These are phyloP conservation scores for Kernera saxatilis DNA, from an alignment of 345 rosid genomes.

Conservation along the genomic window DNA sequence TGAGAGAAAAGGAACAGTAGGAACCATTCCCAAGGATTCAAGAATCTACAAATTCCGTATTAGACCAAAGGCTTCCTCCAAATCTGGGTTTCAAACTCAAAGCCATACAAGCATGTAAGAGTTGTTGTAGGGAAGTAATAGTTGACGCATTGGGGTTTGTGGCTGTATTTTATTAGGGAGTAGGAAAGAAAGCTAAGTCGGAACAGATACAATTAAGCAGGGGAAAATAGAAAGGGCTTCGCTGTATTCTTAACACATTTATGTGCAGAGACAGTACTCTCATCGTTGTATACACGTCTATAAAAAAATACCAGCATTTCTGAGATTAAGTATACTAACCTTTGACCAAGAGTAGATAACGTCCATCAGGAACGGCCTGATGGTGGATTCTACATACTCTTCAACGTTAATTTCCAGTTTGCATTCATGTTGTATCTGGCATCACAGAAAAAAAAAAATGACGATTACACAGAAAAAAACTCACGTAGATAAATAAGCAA, in stretches of 20 bases:
- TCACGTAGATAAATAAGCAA: not conserved
- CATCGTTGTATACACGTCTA: not conserved
- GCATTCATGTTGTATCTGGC: conserved; percentile 96
- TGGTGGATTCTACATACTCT: conserved; percentile 94
- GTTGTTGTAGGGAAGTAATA: too few species aligned
- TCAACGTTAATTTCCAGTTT: conserved; percentile 83
- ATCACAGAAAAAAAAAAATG: not conserved
- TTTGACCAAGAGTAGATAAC: conserved; percentile 96
- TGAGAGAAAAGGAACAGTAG: too few species aligned
- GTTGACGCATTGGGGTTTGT: too few species aligned
- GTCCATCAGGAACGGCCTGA: conserved; percentile 90
- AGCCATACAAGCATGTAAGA: too few species aligned
- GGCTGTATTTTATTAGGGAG: too few species aligned
- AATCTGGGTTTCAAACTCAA: too few species aligned
- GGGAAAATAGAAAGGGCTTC: too few species aligned
- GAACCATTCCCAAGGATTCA: too few species aligned
- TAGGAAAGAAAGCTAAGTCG: too few species aligned
- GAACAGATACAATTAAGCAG: too few species aligned
- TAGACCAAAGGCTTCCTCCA: too few species aligned
- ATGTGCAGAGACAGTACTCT: not conserved
- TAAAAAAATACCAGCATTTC: not conserved
- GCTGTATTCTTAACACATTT: not conserved
- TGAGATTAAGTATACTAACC: conserved; percentile 43
- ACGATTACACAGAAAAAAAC: not conserved
- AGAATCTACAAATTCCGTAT: too few species aligned